phyloP scores from a whole-genome alignment of 305 asterid species.

The Rubia balearica region DNA sequence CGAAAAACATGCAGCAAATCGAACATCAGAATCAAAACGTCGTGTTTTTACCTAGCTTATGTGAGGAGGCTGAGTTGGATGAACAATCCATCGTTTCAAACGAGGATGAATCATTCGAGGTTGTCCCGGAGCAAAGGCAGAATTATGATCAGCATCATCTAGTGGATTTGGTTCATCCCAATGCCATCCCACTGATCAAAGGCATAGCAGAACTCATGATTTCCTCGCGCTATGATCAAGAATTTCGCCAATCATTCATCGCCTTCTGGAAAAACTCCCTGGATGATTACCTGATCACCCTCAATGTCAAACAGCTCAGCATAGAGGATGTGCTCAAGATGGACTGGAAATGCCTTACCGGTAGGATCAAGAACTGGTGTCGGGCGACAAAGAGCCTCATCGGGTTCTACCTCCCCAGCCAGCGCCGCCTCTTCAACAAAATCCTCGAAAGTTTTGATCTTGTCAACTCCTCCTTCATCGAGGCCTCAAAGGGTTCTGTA shows the following conservation, averaged over 20 bases:
- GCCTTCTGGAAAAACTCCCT: slow-evolving; percentile 44
- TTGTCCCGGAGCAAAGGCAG: slow-evolving; percentile 28
- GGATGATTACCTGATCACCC: slow-evolving; percentile 35
- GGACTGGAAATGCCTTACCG: slow-evolving; percentile 56
- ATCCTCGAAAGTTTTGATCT: slow-evolving; percentile 37
- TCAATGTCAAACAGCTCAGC: slow-evolving; percentile 37
- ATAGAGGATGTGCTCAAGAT: slow-evolving; percentile 56
- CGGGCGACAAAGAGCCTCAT: slow-evolving; percentile 35
- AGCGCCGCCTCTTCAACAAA: slow-evolving; percentile 46
- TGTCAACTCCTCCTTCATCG: slow-evolving; percentile 36
- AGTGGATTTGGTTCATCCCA: slow-evolving; percentile 54
- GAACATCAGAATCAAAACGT: slow-evolving; percentile 26
- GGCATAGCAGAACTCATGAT: slow-evolving; percentile 53
- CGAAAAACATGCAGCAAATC: slow-evolving; percentile 37
- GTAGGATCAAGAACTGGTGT: slow-evolving; percentile 51
- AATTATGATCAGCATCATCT: slow-evolving; percentile 37
- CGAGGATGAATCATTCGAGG: slow-evolving; percentile 39
- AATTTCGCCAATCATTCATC: slow-evolving; percentile 43
- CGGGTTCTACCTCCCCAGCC: slow-evolving; percentile 36
- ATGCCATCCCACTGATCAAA: slow-evolving; percentile 41
- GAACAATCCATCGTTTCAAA: slow-evolving; percentile 41
- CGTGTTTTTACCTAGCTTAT: slow-evolving; percentile 11
- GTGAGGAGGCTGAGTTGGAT: slow-evolving; percentile 22
- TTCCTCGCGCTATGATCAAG: slow-evolving; percentile 40
- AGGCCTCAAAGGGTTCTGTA: slow-evolving; percentile 46